These are phyloP conservation scores for Fusarium nelsonii DNA, from an alignment of 2,329 filamentous ascomycete genomes.

Conservation along the genomic window DNA sequence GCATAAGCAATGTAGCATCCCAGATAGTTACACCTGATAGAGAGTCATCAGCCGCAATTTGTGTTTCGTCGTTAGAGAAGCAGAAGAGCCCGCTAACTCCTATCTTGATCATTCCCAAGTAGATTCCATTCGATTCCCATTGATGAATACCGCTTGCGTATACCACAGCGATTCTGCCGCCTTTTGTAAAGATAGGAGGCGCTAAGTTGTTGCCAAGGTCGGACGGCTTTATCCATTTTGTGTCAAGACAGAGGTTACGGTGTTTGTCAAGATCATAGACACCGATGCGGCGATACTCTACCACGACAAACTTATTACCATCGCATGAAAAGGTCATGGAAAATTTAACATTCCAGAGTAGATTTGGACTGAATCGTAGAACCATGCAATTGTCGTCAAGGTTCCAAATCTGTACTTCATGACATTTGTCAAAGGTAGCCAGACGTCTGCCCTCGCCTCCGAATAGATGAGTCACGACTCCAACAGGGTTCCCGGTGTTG, in stretches of 20 bases:
- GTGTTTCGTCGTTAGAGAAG: not conserved
- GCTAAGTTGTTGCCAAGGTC: accelerated
- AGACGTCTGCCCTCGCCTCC: not conserved
- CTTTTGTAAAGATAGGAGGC: not conserved
- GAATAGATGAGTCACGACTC: not conserved
- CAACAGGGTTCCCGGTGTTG: not conserved
- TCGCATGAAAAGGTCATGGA: not conserved
- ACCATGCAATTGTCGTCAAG: not conserved
- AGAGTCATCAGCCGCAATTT: not conserved
- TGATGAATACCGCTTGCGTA: accelerated
- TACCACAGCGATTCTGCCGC: not conserved
- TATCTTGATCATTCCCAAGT: no score
- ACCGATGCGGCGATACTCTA: not conserved
- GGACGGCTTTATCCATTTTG: accelerated
- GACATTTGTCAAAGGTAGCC: not conserved
- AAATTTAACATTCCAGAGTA: not conserved
- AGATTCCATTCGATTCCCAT: no score
- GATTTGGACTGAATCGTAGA: no score
- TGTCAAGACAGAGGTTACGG: not conserved
- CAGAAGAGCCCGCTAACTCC: not conserved
- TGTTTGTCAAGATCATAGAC: not conserved
- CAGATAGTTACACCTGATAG: not conserved
- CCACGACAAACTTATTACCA: not conserved
- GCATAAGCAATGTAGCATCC: not conserved
- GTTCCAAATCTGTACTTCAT: not conserved